Conservation (phyloP, 306 rosid genomes). For the Crotalaria pallida region DNA sequence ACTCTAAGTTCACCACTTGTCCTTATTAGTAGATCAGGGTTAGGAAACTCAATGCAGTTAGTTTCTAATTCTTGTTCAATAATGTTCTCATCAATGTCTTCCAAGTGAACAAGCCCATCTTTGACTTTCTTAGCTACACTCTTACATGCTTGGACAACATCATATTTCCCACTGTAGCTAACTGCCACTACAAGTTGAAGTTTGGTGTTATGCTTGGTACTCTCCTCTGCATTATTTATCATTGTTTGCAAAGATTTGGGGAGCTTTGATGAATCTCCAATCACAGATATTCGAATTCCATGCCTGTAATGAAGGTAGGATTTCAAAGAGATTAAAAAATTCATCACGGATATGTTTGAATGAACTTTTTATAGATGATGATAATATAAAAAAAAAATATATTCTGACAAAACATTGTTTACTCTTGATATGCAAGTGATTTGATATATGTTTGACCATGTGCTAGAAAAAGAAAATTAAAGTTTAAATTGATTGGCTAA, state of each 20-base stretch:
- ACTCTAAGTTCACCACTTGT: constrained; percentile 82
- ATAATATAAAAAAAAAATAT: too few relatives aligned
- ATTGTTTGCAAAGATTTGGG: constrained; percentile 31
- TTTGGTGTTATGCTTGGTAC: constrained; percentile 34
- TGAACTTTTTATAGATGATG: too few relatives aligned
- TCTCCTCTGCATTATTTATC: constrained; percentile 38
- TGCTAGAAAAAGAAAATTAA: too few relatives aligned
- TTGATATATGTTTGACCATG: too few relatives aligned
- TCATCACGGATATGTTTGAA: not conserved
- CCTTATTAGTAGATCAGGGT: constrained; percentile 71
- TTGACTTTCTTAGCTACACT: constrained; percentile 48
- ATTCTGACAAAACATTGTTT: too few relatives aligned
- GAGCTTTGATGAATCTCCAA: constrained; percentile 67
- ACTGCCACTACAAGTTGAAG: constrained; percentile 63
- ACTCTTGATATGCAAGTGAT: too few relatives aligned
- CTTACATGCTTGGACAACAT: constrained; percentile 72
- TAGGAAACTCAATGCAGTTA: constrained; percentile 58
- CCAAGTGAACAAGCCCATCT: constrained; percentile 38
- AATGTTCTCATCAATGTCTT: constrained; percentile 48
- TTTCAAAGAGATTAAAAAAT: not conserved
- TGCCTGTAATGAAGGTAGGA: constrained; percentile 34
- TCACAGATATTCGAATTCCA: constrained; percentile 50
- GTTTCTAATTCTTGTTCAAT: constrained; percentile 73
- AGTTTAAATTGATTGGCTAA: too few relatives aligned
- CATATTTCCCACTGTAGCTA: constrained; percentile 78